Conservation (phyloP, 2,329 filamentous ascomycete genomes). For the Anisogramma anomala region DNA sequence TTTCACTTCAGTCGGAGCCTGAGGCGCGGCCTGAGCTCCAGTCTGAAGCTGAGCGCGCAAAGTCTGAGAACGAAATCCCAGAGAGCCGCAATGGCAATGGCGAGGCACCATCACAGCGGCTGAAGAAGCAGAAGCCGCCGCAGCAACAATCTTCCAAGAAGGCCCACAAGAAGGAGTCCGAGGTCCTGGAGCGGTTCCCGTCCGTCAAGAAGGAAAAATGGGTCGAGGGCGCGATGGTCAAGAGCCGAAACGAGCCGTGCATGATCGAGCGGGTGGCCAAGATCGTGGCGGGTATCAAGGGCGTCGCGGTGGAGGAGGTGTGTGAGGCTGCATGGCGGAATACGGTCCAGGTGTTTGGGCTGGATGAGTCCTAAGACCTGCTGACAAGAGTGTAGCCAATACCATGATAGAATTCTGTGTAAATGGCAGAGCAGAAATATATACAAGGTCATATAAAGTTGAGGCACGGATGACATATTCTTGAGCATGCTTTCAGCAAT, state of each 20-base stretch:
- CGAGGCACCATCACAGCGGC: slow-evolving; percentile 2
- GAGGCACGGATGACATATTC: too few species aligned
- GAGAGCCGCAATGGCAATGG: slow-evolving; percentile 11
- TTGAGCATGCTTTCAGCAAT: too few species aligned
- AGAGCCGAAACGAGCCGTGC: slow-evolving; percentile 87
- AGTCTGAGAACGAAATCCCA: not conserved
- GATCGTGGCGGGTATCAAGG: slow-evolving; percentile 79
- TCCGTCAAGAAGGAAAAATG: slow-evolving; percentile 95
- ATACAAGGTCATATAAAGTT: too few species aligned
- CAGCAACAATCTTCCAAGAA: slow-evolving; percentile 27
- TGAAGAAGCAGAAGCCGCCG: slow-evolving; percentile 21
- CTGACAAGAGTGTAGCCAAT: slow-evolving; percentile 19
- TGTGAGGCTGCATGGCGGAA: slow-evolving; percentile 80
- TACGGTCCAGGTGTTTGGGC: slow-evolving; percentile 65
- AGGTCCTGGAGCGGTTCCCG: slow-evolving; percentile 62
- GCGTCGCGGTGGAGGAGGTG: slow-evolving; percentile 65
- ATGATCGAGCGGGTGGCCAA: slow-evolving; percentile 79
- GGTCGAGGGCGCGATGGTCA: slow-evolving; percentile 77
- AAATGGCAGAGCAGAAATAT: too few species aligned
- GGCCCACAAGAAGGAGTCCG: slow-evolving; percentile 48
- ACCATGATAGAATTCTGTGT: not conserved
- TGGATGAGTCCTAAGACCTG: slow-evolving; percentile 34
- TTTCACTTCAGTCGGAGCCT: slow-evolving; percentile 4
- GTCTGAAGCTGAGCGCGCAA: not conserved
- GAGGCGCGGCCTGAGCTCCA: not conserved